Percentiles rank a stretch among this genome's conserved stretches.
These are phyloP conservation scores for Emericellopsis atlantica DNA, from an alignment of 2,329 filamentous ascomycete genomes.

Conservation along the genomic window DNA sequence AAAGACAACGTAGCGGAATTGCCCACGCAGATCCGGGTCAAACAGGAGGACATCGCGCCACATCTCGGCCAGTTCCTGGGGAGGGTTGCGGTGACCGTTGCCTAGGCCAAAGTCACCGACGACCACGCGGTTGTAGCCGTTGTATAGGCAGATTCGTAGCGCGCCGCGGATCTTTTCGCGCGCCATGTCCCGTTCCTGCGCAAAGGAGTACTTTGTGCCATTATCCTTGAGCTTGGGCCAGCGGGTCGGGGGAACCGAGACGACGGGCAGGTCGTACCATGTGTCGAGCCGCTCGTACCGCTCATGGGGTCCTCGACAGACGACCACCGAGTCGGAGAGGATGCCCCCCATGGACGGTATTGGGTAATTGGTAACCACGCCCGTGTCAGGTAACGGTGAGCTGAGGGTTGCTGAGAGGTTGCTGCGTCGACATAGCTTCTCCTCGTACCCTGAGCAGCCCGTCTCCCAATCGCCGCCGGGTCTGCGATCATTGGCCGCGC, in stretches of 20 bases:
- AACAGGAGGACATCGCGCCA: constrained; percentile 54
- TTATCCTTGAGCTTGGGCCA: constrained; percentile 60
- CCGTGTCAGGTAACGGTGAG: constrained; percentile 40
- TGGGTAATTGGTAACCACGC: constrained; percentile 46
- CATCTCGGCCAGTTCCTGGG: constrained; percentile 49
- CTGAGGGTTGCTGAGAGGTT: constrained; percentile 58
- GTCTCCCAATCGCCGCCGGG: constrained; percentile 74
- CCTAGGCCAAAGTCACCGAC: constrained; percentile 55
- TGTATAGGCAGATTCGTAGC: constrained; percentile 54
- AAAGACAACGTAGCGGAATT: constrained; percentile 50
- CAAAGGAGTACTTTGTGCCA: constrained; percentile 59
- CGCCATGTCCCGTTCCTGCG: constrained; percentile 58
- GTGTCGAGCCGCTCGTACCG: constrained; percentile 43
- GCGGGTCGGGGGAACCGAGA: constrained; percentile 59
- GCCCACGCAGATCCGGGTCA: constrained; percentile 48
- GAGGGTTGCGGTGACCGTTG: constrained; percentile 51
- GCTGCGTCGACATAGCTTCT: constrained; percentile 62
- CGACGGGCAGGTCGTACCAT: constrained; percentile 53
- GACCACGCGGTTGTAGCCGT: constrained; percentile 42
- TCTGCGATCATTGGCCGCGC: constrained; percentile 63
- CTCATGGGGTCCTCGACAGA: constrained; percentile 60
- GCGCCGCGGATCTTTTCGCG: constrained; percentile 60
- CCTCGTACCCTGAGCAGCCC: constrained; percentile 35
- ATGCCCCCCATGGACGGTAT: constrained; percentile 59
- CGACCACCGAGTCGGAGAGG: constrained; percentile 57